Conservation (phyloP, 129 eudicot species). For the Flaveria linearis region DNA sequence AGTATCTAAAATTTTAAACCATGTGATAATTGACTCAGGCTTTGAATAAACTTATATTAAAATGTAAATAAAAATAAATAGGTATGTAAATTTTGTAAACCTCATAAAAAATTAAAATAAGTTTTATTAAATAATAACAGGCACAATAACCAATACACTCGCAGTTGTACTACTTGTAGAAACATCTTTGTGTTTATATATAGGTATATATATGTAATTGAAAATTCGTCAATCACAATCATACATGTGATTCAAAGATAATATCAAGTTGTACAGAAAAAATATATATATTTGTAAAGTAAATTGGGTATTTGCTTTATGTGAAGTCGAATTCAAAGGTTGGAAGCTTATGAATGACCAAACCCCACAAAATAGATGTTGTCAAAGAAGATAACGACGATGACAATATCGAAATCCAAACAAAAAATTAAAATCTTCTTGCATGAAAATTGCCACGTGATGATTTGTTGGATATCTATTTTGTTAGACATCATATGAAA, state of each 20-base stretch:
- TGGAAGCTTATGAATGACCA: constrained; percentile 2
- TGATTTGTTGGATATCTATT: not conserved
- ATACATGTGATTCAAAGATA: not conserved
- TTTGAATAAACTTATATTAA: too few relatives aligned
- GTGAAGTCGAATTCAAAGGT: constrained; percentile 5
- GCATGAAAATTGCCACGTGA: not conserved
- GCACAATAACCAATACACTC: too few relatives aligned
- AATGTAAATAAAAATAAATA: too few relatives aligned
- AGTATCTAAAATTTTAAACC: too few relatives aligned
- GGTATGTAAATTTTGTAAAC: too few relatives aligned
- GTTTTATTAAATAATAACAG: too few relatives aligned
- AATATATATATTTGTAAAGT: not conserved
- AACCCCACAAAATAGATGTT: not conserved
- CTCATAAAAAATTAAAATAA: too few relatives aligned
- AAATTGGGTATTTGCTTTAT: not conserved
- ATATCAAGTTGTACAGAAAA: too few relatives aligned
- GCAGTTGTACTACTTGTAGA: too few relatives aligned
- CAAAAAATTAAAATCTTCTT: not conserved
- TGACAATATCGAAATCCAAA: not conserved
- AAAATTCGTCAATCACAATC: not conserved
- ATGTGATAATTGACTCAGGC: too few relatives aligned
- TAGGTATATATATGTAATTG: too few relatives aligned
- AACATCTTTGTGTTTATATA: too few relatives aligned
- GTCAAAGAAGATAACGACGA: not conserved
- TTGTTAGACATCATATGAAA: not conserved